Evolutionary conservation across 768 basidiomycete genomes (phyloP), one percentile per base, ranked within the genome.

Genomic region (Pulveroboletus frians): DNA sequence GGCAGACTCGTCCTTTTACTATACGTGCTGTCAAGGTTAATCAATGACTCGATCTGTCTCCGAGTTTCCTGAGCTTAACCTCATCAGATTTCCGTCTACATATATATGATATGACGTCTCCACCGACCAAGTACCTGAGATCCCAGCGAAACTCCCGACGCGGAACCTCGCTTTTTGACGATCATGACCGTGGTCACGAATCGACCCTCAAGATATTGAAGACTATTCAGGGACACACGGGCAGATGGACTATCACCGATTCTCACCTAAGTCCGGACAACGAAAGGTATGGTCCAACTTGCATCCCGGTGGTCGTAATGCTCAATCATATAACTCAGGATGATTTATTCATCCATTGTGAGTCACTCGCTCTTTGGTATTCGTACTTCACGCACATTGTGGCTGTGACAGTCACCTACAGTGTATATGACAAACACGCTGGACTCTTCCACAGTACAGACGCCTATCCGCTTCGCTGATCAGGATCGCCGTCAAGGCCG

Each of bases 201-300:
- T 76, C 76, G 6, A 75, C 73, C 7, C 70, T 80, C 61, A 75
- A 73, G 42, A 63, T 73, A 17, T 67, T 75, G 43, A 78, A 90
- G 62, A 82, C 80, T 1, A 86, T 95, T 39, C 77, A 83, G 61
- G 94, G 89, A 1, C 72, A 79, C 30, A 76, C 80, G 14, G 89
- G 89, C 0, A 74, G 80, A 31, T 98, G 93, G 94, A 96, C 94
- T 0, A 89, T 98, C 49, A 97, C 93, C 7, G 96, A 97, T 69
- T 88, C 88, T 18, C 91, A 96, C 67, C 73, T 93, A 17, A 92
- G 90, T 52, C 84, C 85, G 1, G 85, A 92, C 62, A 93, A 93
- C 55, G 84, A 93, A 71, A 83, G 87, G 83, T 84, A 61, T 58
- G 70, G 54, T 14, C 47, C 39, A 26, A 11, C 26, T 34, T 41